Conservation (phyloP, 2,329 filamentous ascomycete genomes). For the Kalaharituber pfeilii region DNA sequence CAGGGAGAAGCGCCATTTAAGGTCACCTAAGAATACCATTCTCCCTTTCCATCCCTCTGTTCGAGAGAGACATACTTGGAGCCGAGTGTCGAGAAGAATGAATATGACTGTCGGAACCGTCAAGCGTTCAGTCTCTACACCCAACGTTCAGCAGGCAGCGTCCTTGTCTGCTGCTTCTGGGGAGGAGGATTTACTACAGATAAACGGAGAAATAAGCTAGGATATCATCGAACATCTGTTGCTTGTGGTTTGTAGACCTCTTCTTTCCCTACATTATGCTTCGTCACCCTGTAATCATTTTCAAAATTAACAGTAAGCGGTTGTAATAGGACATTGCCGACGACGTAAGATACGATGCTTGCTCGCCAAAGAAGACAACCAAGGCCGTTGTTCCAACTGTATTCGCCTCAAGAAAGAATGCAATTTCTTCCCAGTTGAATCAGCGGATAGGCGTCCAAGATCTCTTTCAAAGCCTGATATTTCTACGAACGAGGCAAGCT, state of each 20-base stretch:
- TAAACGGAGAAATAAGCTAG: slow-evolving; percentile 74
- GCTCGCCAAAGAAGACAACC: slow-evolving; percentile 50
- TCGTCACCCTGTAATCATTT: slow-evolving; percentile 1
- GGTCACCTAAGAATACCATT: background rate
- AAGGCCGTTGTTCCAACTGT: slow-evolving; percentile 75
- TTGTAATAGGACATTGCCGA: slow-evolving; percentile 62
- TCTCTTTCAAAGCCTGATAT: slow-evolving; percentile 22
- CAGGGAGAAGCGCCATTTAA: background rate
- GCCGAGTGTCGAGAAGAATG: background rate
- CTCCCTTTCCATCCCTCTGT: background rate
- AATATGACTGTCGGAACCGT: slow-evolving; percentile 14
- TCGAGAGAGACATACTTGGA: background rate
- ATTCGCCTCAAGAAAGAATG: slow-evolving; percentile 90
- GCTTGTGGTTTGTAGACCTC: slow-evolving; percentile 63
- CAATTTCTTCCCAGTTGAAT: slow-evolving; percentile 74
- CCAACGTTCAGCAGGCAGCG: slow-evolving; percentile 21
- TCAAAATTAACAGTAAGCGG: background rate
- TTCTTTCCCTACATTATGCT: slow-evolving; percentile 8
- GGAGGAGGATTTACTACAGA: slow-evolving; percentile 31
- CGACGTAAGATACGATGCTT: slow-evolving; percentile 87
- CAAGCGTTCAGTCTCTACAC: slow-evolving; percentile 22
- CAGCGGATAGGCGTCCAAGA: slow-evolving; percentile 20
- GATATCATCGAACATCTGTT: slow-evolving; percentile 87
- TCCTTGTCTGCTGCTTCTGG: slow-evolving; percentile 16
- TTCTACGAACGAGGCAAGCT: slow-evolving; percentile 20